A percentile compares a stretch with the other conserved stretches of the same genome.
These are phyloP conservation scores for Microthlaspi erraticum DNA, from an alignment of 345 rosid species.

Conservation along the genomic window DNA sequence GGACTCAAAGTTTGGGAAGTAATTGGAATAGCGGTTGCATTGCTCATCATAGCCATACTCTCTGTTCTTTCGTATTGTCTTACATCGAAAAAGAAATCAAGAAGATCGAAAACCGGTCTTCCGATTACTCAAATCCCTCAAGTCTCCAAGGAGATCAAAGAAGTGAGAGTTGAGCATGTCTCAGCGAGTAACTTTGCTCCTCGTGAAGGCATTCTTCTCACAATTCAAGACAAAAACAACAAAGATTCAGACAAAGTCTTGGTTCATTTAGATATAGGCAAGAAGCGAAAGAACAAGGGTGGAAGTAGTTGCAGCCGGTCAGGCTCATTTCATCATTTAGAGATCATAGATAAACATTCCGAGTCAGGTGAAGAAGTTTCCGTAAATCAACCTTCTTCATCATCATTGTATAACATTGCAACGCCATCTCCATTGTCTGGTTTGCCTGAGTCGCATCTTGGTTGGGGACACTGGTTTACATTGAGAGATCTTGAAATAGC, in stretches of 20 bases:
- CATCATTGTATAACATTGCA: conserved; percentile 72
- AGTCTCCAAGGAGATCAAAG: conserved; percentile 92
- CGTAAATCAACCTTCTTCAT: conserved; percentile 52
- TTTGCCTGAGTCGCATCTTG: conserved; percentile 83
- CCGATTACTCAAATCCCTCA: conserved; percentile 71
- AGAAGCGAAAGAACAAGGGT: conserved; percentile 42
- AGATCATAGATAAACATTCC: conserved; percentile 55
- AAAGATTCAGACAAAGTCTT: conserved; percentile 51
- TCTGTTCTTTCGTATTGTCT: conserved; percentile 71
- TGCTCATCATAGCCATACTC: conserved; percentile 75
- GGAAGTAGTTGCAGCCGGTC: conserved; percentile 56
- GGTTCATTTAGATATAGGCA: conserved; percentile 75
- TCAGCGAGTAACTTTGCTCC: conserved; percentile 72
- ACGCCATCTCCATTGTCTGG: conserved; percentile 84
- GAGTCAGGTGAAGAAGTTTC: conserved; percentile 76
- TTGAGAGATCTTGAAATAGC: conserved; percentile 81
- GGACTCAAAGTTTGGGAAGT: conserved; percentile 90
- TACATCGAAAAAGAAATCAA: conserved; percentile 72
- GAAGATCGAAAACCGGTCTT: conserved; percentile 57
- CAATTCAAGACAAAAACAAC: conserved; percentile 27
- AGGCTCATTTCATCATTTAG: conserved; percentile 62
- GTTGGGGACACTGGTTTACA: conserved; percentile 99
- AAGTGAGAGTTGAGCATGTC: conserved; percentile 83
- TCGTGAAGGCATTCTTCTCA: conserved; percentile 52
- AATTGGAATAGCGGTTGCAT: conserved; percentile 71